Conservation (phyloP, 1,139 yeast species). For the Scheffersomyces stambukii region DNA sequence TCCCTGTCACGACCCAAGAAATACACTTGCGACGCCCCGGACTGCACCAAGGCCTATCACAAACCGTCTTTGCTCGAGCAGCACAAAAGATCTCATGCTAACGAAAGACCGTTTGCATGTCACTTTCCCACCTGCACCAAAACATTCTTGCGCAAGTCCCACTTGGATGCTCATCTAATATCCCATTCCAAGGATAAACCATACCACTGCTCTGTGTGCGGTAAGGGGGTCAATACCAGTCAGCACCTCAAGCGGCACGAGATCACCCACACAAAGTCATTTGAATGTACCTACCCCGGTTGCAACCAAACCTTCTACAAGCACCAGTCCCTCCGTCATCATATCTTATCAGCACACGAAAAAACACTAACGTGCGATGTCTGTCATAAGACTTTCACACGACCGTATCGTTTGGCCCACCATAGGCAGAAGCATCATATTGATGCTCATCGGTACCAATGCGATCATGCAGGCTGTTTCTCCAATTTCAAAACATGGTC, state of each 20-base stretch:
- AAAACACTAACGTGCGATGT: slow-evolving; percentile 47
- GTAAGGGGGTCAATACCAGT: slow-evolving; percentile 73
- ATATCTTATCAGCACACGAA: slow-evolving; percentile 61
- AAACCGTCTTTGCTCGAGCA: slow-evolving; percentile 82
- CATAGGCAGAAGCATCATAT: slow-evolving; percentile 62
- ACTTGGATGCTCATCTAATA: slow-evolving; percentile 67
- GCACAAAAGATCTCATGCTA: slow-evolving; percentile 74
- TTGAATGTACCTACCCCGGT: slow-evolving; percentile 54
- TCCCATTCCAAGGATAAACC: slow-evolving; percentile 68
- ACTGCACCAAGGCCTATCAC: slow-evolving; percentile 72
- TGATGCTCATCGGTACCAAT: slow-evolving; percentile 52
- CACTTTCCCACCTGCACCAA: slow-evolving; percentile 49
- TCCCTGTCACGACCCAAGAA: slow-evolving; percentile 49
- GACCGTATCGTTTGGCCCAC: slow-evolving; percentile 59
- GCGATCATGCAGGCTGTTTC: slow-evolving; percentile 60
- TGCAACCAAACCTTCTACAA: slow-evolving; percentile 72
- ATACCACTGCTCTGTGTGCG: slow-evolving; percentile 69
- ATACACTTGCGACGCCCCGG: slow-evolving; percentile 56
- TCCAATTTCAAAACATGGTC: slow-evolving; percentile 70
- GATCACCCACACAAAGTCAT: slow-evolving; percentile 70
- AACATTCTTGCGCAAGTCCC: slow-evolving; percentile 72
- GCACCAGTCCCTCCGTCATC: slow-evolving; percentile 76
- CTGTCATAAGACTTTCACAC: slow-evolving; percentile 55
- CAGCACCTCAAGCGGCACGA: slow-evolving; percentile 87
- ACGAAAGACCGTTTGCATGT: slow-evolving; percentile 76